Base-by-base conservation (phyloP, 805 yeast species). In the Candida quercuum region DNA sequence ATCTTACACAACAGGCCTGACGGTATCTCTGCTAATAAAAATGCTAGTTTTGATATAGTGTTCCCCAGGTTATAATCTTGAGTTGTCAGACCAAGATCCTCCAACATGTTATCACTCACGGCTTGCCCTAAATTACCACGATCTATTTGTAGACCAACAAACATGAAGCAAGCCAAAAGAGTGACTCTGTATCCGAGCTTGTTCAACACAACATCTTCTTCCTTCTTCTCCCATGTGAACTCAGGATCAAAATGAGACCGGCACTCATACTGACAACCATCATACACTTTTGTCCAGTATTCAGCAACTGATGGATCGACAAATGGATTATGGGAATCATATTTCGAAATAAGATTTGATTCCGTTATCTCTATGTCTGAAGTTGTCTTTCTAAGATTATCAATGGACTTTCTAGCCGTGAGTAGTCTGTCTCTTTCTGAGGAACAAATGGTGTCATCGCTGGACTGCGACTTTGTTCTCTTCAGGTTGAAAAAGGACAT, bases 11-110 rank as follows among this genome's bases (percentile, higher is more conserved):
- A 61, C 44, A 79, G 61, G 51, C 78, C 83, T 2, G 83, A 76
- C 0, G 86, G 86, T 12, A 80, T 54, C 54, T 80, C 86, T 12
- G 82, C 77, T 35, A 78, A 54, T 44, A 79, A 79, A 28, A 69
- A 61, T 5, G 72, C 60, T 16, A 33, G 16, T 39, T 64, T 65
- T 46, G 70, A 71, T 15, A 80, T 64, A 7, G 78, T 73, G 43
- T 65, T 71, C 15, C 85, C 86, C 17, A 63, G 52, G 52, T 81
- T 81, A 53, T 69, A 78, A 40, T 79, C 75, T 46, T 71, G 61
- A 13, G 81, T 76, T 10, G 68, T 67, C 52, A 81, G 49, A 1
- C 59, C 48, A 44, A 78, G 57, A 45, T 80, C 83, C 2, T 54
- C 59, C 35, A 79, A 55, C 47, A 80, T 47, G 44, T 74, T 68